phyloP scores from a whole-genome alignment of 345 rosid species.

The Balakata baccata region DNA sequence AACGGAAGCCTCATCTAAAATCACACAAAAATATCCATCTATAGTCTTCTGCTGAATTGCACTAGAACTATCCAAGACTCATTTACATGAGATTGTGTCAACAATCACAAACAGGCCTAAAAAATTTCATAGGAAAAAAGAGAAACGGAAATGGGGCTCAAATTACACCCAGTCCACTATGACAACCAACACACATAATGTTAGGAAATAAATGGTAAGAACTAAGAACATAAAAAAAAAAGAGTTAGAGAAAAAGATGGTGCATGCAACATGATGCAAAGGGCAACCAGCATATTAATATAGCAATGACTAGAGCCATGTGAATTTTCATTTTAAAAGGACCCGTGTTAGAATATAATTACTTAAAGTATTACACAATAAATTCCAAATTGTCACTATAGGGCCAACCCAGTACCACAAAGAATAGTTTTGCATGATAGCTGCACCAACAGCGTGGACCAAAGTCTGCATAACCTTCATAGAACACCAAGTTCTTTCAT shows the following conservation, averaged over 20 bases:
- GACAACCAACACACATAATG: background rate
- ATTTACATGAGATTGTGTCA: background rate
- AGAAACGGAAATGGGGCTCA: no score
- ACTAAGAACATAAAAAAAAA: background rate
- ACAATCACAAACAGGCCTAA: background rate
- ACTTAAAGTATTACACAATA: background rate
- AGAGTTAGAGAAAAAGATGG: background rate
- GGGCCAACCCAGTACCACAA: no score
- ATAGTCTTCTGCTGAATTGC: background rate
- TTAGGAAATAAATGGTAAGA: background rate
- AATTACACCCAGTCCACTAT: no score
- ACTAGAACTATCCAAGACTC: background rate
- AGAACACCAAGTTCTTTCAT: background rate
- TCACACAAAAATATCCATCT: background rate
- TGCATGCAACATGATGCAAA: background rate
- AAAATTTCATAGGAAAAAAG: background rate
- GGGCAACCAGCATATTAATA: background rate
- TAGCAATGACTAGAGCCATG: no score
- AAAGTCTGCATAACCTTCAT: background rate
- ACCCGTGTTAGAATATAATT: background rate
- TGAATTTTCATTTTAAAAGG: background rate
- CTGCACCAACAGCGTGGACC: background rate
- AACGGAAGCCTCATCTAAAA: background rate
- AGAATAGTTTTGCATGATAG: background rate
- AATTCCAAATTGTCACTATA: background rate